A percentile compares a stretch with the other conserved stretches of the same genome.
These are phyloP conservation scores for Penicillium decumbens DNA, from an alignment of 2,329 filamentous ascomycete species.

Conservation along the genomic window DNA sequence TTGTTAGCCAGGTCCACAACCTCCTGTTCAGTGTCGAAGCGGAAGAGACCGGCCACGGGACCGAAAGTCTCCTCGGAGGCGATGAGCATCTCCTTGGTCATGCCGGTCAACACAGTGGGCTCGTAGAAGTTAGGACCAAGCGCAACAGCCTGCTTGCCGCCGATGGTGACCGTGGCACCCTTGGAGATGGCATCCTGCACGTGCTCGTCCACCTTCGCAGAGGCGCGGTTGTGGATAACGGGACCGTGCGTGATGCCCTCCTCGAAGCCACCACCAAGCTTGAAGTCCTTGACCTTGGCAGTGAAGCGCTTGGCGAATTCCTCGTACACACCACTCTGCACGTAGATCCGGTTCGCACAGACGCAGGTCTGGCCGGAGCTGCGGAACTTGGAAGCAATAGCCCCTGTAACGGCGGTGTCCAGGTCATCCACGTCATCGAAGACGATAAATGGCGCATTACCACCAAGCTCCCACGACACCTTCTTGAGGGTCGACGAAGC, in stretches of 20 bases:
- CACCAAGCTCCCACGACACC: constrained; percentile 83
- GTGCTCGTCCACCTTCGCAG: constrained; percentile 73
- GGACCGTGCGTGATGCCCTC: constrained; percentile 47
- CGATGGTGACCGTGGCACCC: constrained; percentile 68
- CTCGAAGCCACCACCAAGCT: constrained; percentile 46
- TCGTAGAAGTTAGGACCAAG: constrained; percentile 83
- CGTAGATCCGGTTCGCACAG: constrained; percentile 60
- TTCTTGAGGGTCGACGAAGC: constrained; percentile 78
- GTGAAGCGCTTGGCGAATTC: constrained; percentile 54
- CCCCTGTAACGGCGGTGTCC: constrained; percentile 75
- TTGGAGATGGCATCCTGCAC: constrained; percentile 73
- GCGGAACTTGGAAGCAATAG: constrained; percentile 85
- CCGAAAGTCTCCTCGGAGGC: constrained; percentile 91
- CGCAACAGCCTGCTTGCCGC: constrained; percentile 68
- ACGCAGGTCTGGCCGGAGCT: constrained; percentile 95
- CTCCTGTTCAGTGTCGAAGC: constrained; percentile 82
- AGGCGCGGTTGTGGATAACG: constrained; percentile 71
- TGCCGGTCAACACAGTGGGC: constrained; percentile 81
- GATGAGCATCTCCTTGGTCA: constrained; percentile 80
- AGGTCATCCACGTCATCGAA: constrained; percentile 87
- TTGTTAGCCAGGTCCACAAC: constrained; percentile 78
- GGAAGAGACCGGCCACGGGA: constrained; percentile 83
- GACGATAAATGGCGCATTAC: constrained; percentile 93
- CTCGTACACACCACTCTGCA: constrained; percentile 51
- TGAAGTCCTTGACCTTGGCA: constrained; percentile 48